Percentiles rank a stretch among this genome's conserved stretches.
phyloP scores from a whole-genome alignment of 176 grass and related monocot genomes.

The Hyparrhenia diplandra region DNA sequence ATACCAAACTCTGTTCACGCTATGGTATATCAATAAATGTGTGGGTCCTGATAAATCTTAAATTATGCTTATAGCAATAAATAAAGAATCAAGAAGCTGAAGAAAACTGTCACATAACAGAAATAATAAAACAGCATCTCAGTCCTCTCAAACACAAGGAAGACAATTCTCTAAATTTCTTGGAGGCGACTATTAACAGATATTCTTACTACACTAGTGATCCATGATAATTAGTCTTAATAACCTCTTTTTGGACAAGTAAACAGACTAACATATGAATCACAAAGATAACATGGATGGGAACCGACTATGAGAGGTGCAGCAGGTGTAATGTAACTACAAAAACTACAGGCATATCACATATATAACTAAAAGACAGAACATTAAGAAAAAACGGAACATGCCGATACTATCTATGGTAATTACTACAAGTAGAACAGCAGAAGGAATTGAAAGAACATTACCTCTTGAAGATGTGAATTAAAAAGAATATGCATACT shows the following conservation, averaged over 20 bases:
- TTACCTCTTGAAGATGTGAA: neutral
- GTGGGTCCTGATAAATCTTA: neutral
- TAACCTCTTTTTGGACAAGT: neutral
- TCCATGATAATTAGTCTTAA: neutral
- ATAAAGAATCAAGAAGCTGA: neutral
- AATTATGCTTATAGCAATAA: neutral
- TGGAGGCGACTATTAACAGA: neutral
- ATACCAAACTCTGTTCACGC: neutral
- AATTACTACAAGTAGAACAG: slow-evolving; percentile 21
- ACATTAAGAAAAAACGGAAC: neutral
- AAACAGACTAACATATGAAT: slow-evolving; percentile 11
- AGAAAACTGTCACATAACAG: neutral
- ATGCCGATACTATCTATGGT: neutral
- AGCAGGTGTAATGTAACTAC: neutral
- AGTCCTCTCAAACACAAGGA: slow-evolving; percentile 20
- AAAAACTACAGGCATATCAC: neutral
- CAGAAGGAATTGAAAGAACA: neutral
- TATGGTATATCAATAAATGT: neutral
- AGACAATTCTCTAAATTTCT: neutral
- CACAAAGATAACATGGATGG: neutral
- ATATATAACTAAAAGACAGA: neutral
- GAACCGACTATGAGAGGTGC: neutral
- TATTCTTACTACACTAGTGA: neutral
- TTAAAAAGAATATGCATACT: neutral
- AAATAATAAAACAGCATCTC: neutral